These are phyloP conservation scores for Sordariomycetes sp. DNA, from an alignment of 2,329 filamentous ascomycete species.

Conservation along the genomic window DNA sequence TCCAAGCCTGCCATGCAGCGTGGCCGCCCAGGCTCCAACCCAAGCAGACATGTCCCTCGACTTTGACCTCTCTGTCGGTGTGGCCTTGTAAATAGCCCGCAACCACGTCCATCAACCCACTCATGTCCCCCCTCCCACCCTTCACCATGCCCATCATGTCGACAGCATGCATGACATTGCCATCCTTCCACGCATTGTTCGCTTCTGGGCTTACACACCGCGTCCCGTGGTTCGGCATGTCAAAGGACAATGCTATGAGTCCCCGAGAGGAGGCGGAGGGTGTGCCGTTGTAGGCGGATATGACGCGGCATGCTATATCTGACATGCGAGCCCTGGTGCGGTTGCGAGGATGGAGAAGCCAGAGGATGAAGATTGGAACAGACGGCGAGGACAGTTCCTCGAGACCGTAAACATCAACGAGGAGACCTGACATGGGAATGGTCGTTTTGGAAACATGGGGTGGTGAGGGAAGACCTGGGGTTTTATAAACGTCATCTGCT, in stretches of 20 bases:
- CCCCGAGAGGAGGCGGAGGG: slow-evolving; percentile 32
- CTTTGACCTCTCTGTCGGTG: slow-evolving; percentile 56
- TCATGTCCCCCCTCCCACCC: slow-evolving; percentile 66
- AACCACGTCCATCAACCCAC: slow-evolving; percentile 66
- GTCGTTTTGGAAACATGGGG: slow-evolving; percentile 52
- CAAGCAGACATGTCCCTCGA: slow-evolving; percentile 62
- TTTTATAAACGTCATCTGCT: slow-evolving; percentile 13
- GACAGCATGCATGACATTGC: slow-evolving; percentile 73
- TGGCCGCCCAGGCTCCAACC: slow-evolving; percentile 86
- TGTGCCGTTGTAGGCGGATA: slow-evolving; percentile 49
- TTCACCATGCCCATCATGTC: slow-evolving; percentile 83
- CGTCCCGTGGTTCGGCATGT: slow-evolving; percentile 86
- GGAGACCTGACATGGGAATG: slow-evolving; percentile 67
- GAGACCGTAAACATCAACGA: slow-evolving; percentile 73
- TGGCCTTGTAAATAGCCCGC: slow-evolving; percentile 54
- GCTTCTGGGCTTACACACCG: slow-evolving; percentile 56
- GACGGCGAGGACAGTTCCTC: slow-evolving; percentile 51
- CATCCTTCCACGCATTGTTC: slow-evolving; percentile 71
- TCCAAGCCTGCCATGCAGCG: slow-evolving; percentile 72
- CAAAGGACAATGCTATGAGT: slow-evolving; percentile 75
- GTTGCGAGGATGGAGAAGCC: slow-evolving; percentile 79
- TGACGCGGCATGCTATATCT: slow-evolving; percentile 57
- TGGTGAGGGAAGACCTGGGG: slow-evolving; percentile 26
- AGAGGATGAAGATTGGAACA: slow-evolving; percentile 65
- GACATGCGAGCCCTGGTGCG: slow-evolving; percentile 66